Evolutionary conservation across 2,329 filamentous ascomycete genomes (phyloP).

Genomic region (Pyrenophora seminiperda): DNA sequence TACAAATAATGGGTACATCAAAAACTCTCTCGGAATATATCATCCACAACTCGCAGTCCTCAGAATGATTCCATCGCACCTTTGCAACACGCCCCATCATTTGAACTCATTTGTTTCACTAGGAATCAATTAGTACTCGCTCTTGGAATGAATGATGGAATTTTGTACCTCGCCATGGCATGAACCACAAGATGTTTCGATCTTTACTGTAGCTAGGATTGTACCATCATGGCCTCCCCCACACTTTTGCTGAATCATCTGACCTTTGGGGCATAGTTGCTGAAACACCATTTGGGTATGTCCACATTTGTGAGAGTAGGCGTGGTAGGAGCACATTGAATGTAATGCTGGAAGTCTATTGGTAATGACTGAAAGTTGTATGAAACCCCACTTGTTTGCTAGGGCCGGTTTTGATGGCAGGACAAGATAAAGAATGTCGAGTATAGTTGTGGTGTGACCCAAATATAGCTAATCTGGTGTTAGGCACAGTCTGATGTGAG

Average conservation of each 20-base stretch:
- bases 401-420: too few relatives aligned
- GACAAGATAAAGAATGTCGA: too few relatives aligned
- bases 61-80: too few relatives aligned
- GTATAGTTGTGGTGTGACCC: too few relatives aligned
- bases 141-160: background rate
- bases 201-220: constrained; percentile 38
- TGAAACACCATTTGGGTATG: constrained; percentile 50
- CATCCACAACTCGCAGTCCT: too few relatives aligned
- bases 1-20: too few relatives aligned
- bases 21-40: too few relatives aligned
- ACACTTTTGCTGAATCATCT: constrained; percentile 42
- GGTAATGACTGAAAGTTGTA: background rate
- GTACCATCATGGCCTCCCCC: constrained; percentile 37
- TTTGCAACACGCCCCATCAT: too few relatives aligned
- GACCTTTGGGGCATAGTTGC: constrained; percentile 35
- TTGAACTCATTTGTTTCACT: background rate
- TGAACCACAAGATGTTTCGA: constrained; percentile 34
- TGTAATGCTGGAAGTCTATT: background rate
- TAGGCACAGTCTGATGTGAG: background rate
- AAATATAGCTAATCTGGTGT: too few relatives aligned
- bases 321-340: constrained; percentile 57
- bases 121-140: background rate
- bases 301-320: constrained; percentile 53
- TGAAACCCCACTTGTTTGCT: background rate
- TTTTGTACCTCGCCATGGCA: constrained; percentile 32